Evolutionary conservation across 768 basidiomycete genomes (phyloP), one percentile per base, ranked within the genome.

Genomic region (Tricholoma sp.): DNA sequence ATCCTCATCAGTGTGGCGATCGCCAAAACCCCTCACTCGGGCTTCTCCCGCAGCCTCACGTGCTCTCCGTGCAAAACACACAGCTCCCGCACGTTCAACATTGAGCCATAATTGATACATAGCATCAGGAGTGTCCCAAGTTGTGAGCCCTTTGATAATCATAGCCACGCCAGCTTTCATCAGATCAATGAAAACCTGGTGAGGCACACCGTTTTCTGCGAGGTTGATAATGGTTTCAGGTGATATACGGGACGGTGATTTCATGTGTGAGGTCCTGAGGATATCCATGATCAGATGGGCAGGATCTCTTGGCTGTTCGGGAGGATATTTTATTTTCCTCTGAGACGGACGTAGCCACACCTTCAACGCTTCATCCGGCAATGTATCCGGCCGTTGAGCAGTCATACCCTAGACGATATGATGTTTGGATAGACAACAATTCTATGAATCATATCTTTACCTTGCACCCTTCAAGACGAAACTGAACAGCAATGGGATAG

Each of bases 221-320:
- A 88, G 71, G 63, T 86, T 87, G 50, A 85, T 78, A 36, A 87
- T 80, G 0, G 76, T 80, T 60, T 89, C 85, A 1, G 74, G 68
- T 1, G 83, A 80, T 5, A 88, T 70, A 6, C 73, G 70, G 5
- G 75, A 70, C 1, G 80, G 76, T 1, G 74, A 72, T 15, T 70
- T 69, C 58, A 84, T 66, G 12, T 79, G 77, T 0, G 83, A 78
- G 0, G 75, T 68, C 34, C 77, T 70, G 6, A 86, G 71, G n/a
- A 85, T 64, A 53, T 86, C 84, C 39, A 86, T 70, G 3, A 76
- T 78, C 8, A 71, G 68, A 44, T 77, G 74, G 1, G 79, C 73
- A 3, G 72, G 74, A 45, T 84, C 78, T 2, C 66, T 51, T 0
- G 65, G 53, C 13, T 55, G 50, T 10, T 52, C 57, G 4, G 47